Evolutionary conservation across 768 basidiomycete genomes (phyloP), one percentile per base, ranked within the genome.

Genomic region (Gyrodon lividus): DNA sequence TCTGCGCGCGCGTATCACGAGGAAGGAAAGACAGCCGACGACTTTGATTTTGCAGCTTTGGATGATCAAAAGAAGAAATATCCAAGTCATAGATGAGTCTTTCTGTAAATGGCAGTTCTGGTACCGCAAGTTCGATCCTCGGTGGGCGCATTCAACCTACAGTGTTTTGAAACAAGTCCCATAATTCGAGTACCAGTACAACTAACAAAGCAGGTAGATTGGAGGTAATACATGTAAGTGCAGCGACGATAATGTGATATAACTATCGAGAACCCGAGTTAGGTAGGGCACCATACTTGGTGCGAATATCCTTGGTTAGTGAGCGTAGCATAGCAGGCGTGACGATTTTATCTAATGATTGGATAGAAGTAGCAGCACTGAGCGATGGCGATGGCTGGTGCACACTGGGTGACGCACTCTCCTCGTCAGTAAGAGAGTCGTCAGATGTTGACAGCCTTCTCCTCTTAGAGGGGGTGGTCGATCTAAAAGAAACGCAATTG

Each of bases 291-390:
- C 69, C 61, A 61, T 69, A 69, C 58, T 63, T 69, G 48, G 61
- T 46, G 28, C 68, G 65, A 38, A 69, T 55, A 37, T 70, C 61
- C 31, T 54, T 65, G 39, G 67, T 64, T 45, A 69, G 24, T 5
- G 65, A 63, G 31, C 83, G 80, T 43, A 88, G 63, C 86, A 87
- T 87, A 14, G 81, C 80, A 22, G 82, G 70, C 2, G 84, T 87
- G 31, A 86, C 77, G 17, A 70, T 70, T 14, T 39, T 54, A 30
- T 67, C 70, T 9, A 72, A 67, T 24, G 65, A 65, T 28, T 59
- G 58, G 5, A 75, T 66, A 1, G 78, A 77, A 0, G 74, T 75
- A 40, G 74, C 74, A 19, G 67, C 66, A 33, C 79, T 81, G 0
- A 76, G 76, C 2, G 82, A 77, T 7, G 79, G 76, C 0, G 78